A percentile compares a stretch with the other conserved stretches of the same genome.
Evolutionary conservation across 2,329 filamentous ascomycete species (phyloP).

Genomic region (Grosmannia clavigera): DNA sequence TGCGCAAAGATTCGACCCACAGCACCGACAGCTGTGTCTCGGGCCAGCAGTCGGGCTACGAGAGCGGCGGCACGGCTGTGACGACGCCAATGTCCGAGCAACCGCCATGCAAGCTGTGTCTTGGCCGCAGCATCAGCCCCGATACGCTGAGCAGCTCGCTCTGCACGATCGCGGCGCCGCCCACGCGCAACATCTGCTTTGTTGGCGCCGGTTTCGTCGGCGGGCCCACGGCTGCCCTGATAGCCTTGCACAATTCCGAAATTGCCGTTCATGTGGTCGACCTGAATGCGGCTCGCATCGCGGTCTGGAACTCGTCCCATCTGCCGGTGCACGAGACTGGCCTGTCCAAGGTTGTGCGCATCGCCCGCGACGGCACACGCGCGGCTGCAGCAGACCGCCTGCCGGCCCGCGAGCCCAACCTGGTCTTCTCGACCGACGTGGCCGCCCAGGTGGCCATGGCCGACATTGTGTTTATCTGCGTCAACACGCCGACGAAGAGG

Average conservation of each 20-base stretch:
- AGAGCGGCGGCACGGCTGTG: neutral
- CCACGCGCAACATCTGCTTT: conserved; percentile 1
- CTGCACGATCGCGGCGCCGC: neutral
- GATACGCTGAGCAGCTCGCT: neutral
- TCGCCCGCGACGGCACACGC: neutral
- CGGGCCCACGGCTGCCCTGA: too few species aligned
- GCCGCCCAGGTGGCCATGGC: neutral
- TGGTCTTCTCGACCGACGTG: conserved; percentile 1
- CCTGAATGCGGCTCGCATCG: too few species aligned
- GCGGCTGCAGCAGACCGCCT: neutral
- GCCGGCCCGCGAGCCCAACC: neutral
- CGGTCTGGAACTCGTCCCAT: neutral
- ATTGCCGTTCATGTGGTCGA: too few species aligned
- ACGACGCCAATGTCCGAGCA: neutral
- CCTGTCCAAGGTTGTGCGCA: neutral
- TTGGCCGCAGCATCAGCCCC: too few species aligned
- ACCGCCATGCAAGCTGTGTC: neutral
- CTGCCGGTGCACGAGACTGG: conserved; percentile 1
- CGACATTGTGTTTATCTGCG: conserved; percentile 5
- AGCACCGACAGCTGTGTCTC: neutral
- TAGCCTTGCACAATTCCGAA: too few species aligned
- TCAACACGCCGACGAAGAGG: conserved; percentile 4
- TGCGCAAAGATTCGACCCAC: neutral
- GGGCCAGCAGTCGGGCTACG: too few species aligned
- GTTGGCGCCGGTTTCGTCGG: conserved; percentile 3